A percentile compares a stretch with the other conserved stretches of the same genome.
Conservation (phyloP, 2,329 filamentous ascomycete genomes). For the Aspergillus oerlinghausenensis region DNA sequence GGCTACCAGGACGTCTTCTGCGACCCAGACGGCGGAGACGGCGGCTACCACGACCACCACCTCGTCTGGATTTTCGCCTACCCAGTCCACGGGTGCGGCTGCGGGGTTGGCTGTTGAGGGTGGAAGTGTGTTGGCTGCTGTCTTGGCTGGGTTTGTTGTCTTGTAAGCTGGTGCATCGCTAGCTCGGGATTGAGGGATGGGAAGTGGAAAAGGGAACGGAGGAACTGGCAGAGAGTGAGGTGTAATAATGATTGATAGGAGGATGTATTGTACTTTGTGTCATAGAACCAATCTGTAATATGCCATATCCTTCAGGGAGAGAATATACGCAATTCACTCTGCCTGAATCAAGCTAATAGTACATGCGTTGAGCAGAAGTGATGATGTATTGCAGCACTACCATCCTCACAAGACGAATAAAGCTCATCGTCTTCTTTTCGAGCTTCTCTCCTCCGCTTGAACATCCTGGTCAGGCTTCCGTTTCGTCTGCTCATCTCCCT, state of each 20-base stretch:
- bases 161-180: background rate
- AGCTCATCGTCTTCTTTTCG: background rate
- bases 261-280: background rate
- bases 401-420: background rate
- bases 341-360: background rate
- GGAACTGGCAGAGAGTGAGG: background rate
- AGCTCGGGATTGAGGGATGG: background rate
- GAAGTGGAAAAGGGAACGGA: background rate
- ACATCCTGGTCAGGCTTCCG: background rate
- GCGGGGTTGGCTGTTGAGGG: background rate
- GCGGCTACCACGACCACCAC: constrained; percentile 11
- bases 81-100: constrained; percentile 12
- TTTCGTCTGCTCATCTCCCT: background rate
- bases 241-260: background rate
- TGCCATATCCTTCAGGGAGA: background rate
- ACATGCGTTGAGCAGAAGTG: too few relatives aligned
- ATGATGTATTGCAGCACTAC: too few relatives aligned
- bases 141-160: background rate
- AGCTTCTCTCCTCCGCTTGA: background rate
- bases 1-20: background rate
- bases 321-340: background rate
- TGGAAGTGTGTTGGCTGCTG: background rate
- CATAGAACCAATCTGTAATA: background rate
- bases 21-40: constrained; percentile 1
- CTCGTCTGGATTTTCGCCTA: background rate